These are phyloP conservation scores for Stemphylium vesicarium DNA, from an alignment of 2,329 filamentous ascomycete species.

Conservation along the genomic window DNA sequence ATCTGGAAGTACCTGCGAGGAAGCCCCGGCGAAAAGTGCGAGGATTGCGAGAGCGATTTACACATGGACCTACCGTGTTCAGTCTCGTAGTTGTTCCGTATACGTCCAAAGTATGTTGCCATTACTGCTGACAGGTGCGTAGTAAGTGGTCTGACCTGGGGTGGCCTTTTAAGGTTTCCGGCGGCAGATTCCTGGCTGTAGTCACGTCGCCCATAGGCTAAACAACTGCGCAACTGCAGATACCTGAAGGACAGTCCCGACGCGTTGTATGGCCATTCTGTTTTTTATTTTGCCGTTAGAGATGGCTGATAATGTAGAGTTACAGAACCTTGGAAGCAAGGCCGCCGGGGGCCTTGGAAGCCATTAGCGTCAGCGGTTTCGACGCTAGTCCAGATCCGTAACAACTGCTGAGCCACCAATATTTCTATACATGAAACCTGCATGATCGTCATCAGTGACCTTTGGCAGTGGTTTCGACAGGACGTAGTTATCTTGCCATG, in stretches of 20 bases:
- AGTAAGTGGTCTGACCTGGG: conserved; percentile 5
- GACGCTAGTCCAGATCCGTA: conserved; percentile 24
- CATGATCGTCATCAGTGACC: conserved; percentile 39
- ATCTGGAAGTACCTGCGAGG: conserved; percentile 11
- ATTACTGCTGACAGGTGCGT: conserved; percentile 18
- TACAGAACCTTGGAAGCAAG: conserved; percentile 1
- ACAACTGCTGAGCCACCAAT: conserved; percentile 46
- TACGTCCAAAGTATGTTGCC: conserved; percentile 7
- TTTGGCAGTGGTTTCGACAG: conserved; percentile 23
- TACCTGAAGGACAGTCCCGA: neutral
- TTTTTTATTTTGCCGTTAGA: conserved; percentile 12
- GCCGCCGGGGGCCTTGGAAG: neutral
- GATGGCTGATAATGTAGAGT: conserved; percentile 20
- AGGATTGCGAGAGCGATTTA: neutral
- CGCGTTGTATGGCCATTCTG: conserved; percentile 2
- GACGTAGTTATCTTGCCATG: conserved; percentile 33
- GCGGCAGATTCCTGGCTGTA: neutral
- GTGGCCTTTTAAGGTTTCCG: neutral
- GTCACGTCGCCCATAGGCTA: conserved; percentile 21
- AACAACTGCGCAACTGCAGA: conserved; percentile 12
- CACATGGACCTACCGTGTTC: neutral
- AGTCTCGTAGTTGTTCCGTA: conserved; percentile 7
- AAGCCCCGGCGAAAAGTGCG: neutral
- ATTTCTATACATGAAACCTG: conserved; percentile 46
- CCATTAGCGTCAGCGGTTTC: conserved; percentile 8